Conservation (phyloP, 192 early-diverging fungal species). For the Coemansia aciculifera region DNA sequence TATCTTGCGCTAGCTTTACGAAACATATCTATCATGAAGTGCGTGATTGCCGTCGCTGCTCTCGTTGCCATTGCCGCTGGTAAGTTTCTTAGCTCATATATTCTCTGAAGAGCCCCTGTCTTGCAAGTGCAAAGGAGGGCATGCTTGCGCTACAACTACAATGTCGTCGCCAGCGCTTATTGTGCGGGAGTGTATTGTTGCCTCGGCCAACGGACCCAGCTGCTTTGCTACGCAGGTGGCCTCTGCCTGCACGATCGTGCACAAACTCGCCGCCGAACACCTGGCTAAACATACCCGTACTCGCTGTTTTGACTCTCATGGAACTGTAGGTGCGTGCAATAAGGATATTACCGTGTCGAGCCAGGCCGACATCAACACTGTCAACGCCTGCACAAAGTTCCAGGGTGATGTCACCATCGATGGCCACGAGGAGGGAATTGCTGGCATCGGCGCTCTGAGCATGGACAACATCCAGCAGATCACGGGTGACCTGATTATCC, state of each 20-base stretch:
- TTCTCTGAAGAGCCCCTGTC: slow-evolving; percentile 1
- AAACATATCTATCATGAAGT: slow-evolving; percentile 37
- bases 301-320: background rate
- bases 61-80: slow-evolving; percentile 42
- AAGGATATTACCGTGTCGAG: slow-evolving; percentile 39
- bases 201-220: background rate
- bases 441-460: slow-evolving; percentile 27
- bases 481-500: slow-evolving; percentile 52
- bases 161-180: background rate
- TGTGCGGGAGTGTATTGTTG: background rate
- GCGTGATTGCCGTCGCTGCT: slow-evolving; percentile 37
- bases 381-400: slow-evolving; percentile 47
- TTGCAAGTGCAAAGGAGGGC: background rate
- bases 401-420: slow-evolving; percentile 45
- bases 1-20: slow-evolving; percentile 7
- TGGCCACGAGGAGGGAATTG: slow-evolving; percentile 13
- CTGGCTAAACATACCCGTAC: background rate
- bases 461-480: slow-evolving; percentile 46
- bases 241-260: background rate
- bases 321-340: slow-evolving; percentile 40
- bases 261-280: background rate
- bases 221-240: background rate
- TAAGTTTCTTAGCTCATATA: slow-evolving; percentile 17
- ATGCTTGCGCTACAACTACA: background rate
- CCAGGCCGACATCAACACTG: slow-evolving; percentile 43